Evolutionary conservation across 1,139 yeast species (phyloP), one percentile per base, ranked within the genome.

Genomic region (Kluyveromyces marxianus): DNA sequence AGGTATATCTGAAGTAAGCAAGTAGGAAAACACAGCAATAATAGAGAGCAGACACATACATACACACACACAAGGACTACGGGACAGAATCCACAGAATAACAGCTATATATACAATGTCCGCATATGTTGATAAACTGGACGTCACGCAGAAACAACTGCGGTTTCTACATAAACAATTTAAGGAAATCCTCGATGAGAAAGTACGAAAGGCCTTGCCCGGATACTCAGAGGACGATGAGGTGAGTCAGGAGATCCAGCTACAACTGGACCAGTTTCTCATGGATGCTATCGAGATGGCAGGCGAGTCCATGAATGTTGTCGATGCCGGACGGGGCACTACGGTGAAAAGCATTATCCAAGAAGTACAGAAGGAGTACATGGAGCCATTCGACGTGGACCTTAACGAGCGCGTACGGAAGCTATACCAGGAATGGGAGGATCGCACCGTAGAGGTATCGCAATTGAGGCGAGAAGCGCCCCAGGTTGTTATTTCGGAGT

Each of bases 321-420:
- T 76, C 26, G 58, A 58, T 35, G 50, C 51, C 25, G 55, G 53
- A 29, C 50, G 44, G 5, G 48, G 47, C 21, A 49, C 51, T 28
- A 46, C 53, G 14, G 41, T 46, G 4, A 39, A 41, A 28, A 53
- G 48, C 24, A 40, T 54, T 43, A 49, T 53, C 29, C 50, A 42
- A 44, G 55, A 48, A 27, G 51, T 57, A 25, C 57, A 53, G 35
- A 53, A 54, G 29, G 48, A 53, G 44, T 72, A 69, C 50, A 71
- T 76, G 14, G 88, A 80, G 56, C 84, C 86, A 0, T 81, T 81
- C 60, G 86, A 83, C 58, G 65, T 75, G 38, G 76, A 72, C 7
- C 59, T 81, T 48, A 80, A 81, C 57, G 76, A 75, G 47, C 60
- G 69, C 45, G 71, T 83, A 32, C 66, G 87, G 42, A 69, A 70